Percentiles rank a stretch among this genome's conserved stretches.
Evolutionary conservation across 2,329 filamentous ascomycete genomes (phyloP).

Genomic region (Colletotrichum sp.): DNA sequence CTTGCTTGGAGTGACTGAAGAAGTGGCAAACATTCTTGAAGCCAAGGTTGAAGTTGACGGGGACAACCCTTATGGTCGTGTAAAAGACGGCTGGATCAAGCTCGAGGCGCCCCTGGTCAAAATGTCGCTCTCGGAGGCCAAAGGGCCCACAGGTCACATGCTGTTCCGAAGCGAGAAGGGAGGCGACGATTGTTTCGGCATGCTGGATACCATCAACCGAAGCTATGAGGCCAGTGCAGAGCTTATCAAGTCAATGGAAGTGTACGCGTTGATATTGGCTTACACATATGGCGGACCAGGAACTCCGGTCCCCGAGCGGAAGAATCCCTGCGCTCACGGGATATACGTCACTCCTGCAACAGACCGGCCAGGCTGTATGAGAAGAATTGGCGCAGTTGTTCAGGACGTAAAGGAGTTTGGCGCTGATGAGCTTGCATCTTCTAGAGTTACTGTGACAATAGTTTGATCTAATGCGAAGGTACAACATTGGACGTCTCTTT

Average conservation of each 20-base stretch:
- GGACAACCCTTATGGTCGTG: slow-evolving; percentile 11
- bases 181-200: not conserved
- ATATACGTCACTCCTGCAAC: not conserved
- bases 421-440: not conserved
- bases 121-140: not conserved
- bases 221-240: not conserved
- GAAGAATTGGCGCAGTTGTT: not conserved
- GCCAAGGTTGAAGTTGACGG: slow-evolving; percentile 6
- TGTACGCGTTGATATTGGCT: not conserved
- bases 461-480: not conserved
- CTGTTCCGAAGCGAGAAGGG: not conserved
- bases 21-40: not conserved
- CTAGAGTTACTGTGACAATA: not conserved
- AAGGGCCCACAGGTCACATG: not conserved
- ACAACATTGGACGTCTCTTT: not conserved
- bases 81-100: slow-evolving; percentile 10
- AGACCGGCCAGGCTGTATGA: not conserved
- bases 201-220: not conserved
- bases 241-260: not conserved
- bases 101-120: slow-evolving; percentile 6
- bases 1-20: not conserved
- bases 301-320: not conserved
- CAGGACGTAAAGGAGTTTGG: not conserved
- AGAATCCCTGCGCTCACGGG: not conserved
- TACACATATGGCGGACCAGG: not conserved